phyloP scores from a whole-genome alignment of 2,329 filamentous ascomycete genomes.

The Fusarium drepaniforme region DNA sequence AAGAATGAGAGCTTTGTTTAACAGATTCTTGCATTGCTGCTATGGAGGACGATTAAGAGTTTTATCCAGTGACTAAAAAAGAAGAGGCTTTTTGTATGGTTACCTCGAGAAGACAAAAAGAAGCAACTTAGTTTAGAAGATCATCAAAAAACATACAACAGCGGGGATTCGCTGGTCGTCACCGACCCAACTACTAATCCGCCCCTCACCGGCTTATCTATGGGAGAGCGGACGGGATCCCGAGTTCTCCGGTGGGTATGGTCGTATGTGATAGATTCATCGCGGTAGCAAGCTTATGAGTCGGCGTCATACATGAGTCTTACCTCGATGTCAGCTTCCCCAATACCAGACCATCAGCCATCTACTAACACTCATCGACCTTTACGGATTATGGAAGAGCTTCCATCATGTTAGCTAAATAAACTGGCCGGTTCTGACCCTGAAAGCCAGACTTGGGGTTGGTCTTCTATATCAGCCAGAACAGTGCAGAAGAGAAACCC shows the following conservation, averaged over 20 bases:
- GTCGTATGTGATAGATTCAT: neutral
- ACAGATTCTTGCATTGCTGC: neutral
- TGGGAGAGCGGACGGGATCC: too few relatives aligned
- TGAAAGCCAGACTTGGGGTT: neutral
- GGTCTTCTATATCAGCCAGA: neutral
- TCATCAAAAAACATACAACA: too few relatives aligned
- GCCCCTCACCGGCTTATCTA: too few relatives aligned
- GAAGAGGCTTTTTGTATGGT: too few relatives aligned
- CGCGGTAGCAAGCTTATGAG: neutral
- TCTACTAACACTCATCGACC: neutral
- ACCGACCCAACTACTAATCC: too few relatives aligned
- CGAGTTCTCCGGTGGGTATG: neutral
- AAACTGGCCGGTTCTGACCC: neutral
- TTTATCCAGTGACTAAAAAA: too few relatives aligned
- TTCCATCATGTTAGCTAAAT: neutral
- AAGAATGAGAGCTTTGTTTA: neutral
- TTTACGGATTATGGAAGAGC: fast-evolving
- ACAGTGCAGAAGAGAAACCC: neutral
- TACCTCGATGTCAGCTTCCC: neutral
- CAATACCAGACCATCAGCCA: neutral
- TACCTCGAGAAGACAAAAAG: too few relatives aligned
- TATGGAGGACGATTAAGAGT: too few relatives aligned
- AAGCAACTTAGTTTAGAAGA: too few relatives aligned
- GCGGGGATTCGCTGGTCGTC: too few relatives aligned
- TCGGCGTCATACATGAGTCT: neutral